A percentile compares a stretch with the other conserved stretches of the same genome.
Conservation (phyloP, 495 filamentous ascomycete genomes). For the Neurospora sp. region DNA sequence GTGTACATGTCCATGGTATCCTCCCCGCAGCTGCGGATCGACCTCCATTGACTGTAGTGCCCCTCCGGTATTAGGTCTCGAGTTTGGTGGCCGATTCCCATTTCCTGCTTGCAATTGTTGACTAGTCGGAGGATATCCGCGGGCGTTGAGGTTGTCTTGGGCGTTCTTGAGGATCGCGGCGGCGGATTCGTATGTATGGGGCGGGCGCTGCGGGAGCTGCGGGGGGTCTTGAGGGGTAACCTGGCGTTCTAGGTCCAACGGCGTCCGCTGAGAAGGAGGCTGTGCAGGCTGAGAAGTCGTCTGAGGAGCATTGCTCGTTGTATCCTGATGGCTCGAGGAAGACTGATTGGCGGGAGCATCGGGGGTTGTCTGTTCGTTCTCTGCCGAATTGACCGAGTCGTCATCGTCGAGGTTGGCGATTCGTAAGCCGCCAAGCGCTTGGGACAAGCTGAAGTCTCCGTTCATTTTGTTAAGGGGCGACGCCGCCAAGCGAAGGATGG, state of each 20-base stretch:
- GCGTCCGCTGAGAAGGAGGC: neutral
- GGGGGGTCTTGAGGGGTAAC: conserved; percentile 20
- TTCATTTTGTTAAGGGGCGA: conserved; percentile 50
- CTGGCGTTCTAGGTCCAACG: conserved; percentile 7
- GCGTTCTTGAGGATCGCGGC: conserved; percentile 24
- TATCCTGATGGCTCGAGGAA: neutral
- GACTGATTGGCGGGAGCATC: neutral
- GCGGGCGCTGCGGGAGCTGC: conserved; percentile 21
- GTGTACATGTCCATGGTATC: conserved; percentile 29
- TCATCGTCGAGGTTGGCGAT: conserved; percentile 95
- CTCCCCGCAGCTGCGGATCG: conserved; percentile 25
- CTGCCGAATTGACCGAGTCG: conserved; percentile 46
- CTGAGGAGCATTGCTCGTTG: neutral
- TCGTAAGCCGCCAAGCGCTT: conserved; percentile 84
- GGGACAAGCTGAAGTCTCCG: conserved; percentile 84
- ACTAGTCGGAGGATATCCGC: conserved; percentile 4
- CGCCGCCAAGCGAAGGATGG: conserved; percentile 3
- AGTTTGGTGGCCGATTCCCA: conserved; percentile 15
- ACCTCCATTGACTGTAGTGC: conserved; percentile 26
- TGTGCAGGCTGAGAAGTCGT: neutral
- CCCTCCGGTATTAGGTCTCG: conserved; percentile 34
- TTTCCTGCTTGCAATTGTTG: neutral
- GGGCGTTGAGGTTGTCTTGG: conserved; percentile 21
- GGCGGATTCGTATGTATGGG: conserved; percentile 28
- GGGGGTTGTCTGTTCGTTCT: conserved; percentile 21